phyloP scores from a whole-genome alignment of 345 rosid species.

The Bruguiera gymnorhiza region DNA sequence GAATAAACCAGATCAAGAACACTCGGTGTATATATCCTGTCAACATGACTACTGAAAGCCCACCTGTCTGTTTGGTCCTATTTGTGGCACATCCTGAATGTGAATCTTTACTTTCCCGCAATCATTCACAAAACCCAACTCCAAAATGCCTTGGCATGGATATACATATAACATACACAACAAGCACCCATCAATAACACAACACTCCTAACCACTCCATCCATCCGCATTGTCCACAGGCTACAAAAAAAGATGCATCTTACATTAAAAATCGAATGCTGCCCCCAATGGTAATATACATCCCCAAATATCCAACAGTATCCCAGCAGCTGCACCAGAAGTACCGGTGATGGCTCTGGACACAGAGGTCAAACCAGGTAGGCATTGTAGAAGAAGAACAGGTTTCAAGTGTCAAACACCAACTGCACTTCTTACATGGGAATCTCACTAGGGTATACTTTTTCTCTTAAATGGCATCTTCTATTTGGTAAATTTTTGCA shows the following conservation, averaged over 20 bases:
- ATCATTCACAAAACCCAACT: neutral
- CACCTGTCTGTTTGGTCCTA: neutral
- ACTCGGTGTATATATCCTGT: neutral
- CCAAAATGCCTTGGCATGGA: neutral
- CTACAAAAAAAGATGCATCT: neutral
- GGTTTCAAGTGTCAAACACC: too few relatives aligned
- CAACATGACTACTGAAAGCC: neutral
- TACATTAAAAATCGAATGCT: neutral
- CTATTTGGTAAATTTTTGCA: too few relatives aligned
- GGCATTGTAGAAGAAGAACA: too few relatives aligned
- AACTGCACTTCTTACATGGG: too few relatives aligned
- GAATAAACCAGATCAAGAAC: slow-evolving; percentile 8
- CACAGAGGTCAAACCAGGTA: too few relatives aligned
- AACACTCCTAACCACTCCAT: neutral
- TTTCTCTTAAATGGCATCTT: too few relatives aligned
- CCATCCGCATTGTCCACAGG: neutral
- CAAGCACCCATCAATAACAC: neutral
- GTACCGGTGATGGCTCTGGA: too few relatives aligned
- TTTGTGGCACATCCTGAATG: neutral
- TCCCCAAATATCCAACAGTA: too few relatives aligned
- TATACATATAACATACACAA: neutral
- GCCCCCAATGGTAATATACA: too few relatives aligned
- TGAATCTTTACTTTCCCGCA: neutral
- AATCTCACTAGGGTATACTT: too few relatives aligned
- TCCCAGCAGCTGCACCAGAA: too few relatives aligned